Conservation (phyloP, 805 yeast genomes). For the Saccharomycopsis fodiens region DNA sequence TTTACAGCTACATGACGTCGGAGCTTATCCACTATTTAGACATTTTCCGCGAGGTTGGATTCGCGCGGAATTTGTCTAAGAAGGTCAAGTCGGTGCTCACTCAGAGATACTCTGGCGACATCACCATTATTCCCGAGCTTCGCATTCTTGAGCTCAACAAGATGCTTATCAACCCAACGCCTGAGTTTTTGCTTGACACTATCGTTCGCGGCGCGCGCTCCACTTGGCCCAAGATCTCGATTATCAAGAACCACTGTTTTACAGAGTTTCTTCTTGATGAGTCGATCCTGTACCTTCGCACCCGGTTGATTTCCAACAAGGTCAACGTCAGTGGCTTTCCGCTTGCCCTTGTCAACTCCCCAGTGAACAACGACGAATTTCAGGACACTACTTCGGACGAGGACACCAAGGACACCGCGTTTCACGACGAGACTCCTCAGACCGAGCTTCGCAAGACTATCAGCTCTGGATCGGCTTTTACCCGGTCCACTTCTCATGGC, state of each 20-base stretch:
- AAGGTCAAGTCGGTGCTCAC: slow-evolving; percentile 69
- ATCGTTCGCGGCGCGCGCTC: slow-evolving; percentile 81
- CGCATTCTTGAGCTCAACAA: slow-evolving; percentile 49
- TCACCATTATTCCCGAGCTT: slow-evolving; percentile 82
- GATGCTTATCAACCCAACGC: slow-evolving; percentile 74
- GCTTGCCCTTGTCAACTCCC: slow-evolving; percentile 15
- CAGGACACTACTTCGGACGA: background rate
- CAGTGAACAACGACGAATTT: slow-evolving; percentile 8
- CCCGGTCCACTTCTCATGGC: slow-evolving; percentile 13
- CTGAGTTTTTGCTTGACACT: slow-evolving; percentile 62
- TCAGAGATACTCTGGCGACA: slow-evolving; percentile 89
- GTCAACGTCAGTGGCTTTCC: slow-evolving; percentile 6
- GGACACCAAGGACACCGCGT: background rate
- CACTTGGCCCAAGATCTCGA: slow-evolving; percentile 86
- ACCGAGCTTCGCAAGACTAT: background rate
- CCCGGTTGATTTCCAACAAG: slow-evolving; percentile 14
- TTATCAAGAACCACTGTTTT: slow-evolving; percentile 83
- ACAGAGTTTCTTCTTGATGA: slow-evolving; percentile 81
- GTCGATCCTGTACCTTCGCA: slow-evolving; percentile 39
- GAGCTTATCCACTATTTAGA: slow-evolving; percentile 77
- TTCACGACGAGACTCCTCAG: background rate
- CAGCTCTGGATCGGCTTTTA: background rate
- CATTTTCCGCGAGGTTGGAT: slow-evolving; percentile 65
- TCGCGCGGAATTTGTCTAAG: slow-evolving; percentile 63
- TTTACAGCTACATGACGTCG: slow-evolving; percentile 52